Conservation (phyloP, 495 filamentous ascomycete genomes). For the Achaetomiella virescens region DNA sequence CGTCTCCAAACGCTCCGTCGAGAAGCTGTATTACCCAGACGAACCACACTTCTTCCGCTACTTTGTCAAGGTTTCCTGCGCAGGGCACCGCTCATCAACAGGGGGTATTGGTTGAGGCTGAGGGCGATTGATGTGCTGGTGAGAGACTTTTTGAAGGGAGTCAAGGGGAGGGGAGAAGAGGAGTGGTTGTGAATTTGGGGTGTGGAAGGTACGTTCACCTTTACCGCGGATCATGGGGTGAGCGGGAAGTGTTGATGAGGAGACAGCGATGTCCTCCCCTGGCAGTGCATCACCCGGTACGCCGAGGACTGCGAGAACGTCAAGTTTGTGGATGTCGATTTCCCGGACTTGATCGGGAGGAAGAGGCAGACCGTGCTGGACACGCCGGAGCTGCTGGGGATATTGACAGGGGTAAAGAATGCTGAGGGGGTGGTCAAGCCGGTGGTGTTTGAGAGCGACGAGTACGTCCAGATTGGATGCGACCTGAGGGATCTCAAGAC, state of each 20-base stretch:
- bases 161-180: conserved; percentile 25
- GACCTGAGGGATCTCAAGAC: conserved; percentile 62
- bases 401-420: conserved; percentile 12
- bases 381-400: conserved; percentile 50
- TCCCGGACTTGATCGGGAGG: conserved; percentile 67
- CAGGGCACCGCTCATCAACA: conserved; percentile 76
- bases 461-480: conserved; percentile 76
- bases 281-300: conserved; percentile 67
- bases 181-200: conserved; percentile 71
- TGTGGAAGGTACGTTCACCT: conserved; percentile 71
- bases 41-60: conserved; percentile 77
- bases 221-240: conserved; percentile 1
- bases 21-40: conserved; percentile 67
- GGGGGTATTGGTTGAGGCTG: conserved; percentile 83
- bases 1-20: conserved; percentile 82
- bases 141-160: conserved; percentile 53
- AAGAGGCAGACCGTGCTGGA: conserved; percentile 62
- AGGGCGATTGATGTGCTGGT: conserved; percentile 70
- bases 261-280: conserved; percentile 82
- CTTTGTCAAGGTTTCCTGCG: conserved; percentile 77
- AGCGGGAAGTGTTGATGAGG: neutral
- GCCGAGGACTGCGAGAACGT: conserved; percentile 45
- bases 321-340: conserved; percentile 83
- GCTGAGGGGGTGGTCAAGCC: conserved; percentile 19
- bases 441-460: conserved; percentile 52